Conservation (phyloP, 305 asterid species). For the Fraxinus velutina region DNA sequence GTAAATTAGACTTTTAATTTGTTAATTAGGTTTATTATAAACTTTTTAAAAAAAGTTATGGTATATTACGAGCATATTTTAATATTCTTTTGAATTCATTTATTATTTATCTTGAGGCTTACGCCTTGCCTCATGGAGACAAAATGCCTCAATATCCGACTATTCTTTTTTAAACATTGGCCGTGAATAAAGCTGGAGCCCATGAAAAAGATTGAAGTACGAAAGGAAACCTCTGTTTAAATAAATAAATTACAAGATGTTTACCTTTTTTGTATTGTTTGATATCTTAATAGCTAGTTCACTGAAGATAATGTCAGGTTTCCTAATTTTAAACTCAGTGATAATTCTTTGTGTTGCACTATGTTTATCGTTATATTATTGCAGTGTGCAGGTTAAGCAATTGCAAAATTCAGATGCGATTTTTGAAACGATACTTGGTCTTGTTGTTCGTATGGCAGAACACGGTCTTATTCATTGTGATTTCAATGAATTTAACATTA, state of each 20-base stretch:
- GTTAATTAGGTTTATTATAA: not conserved
- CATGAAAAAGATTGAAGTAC: not conserved
- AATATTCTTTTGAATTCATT: not conserved
- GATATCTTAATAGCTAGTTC: not conserved
- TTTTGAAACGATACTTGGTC: constrained; percentile 72
- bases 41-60: not conserved
- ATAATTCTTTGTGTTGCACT: not conserved
- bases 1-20: not conserved
- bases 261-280: not conserved
- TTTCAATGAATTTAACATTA: constrained; percentile 89
- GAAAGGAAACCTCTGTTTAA: not conserved
- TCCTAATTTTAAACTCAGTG: not conserved
- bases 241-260: not conserved
- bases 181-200: not conserved
- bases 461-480: constrained; percentile 96
- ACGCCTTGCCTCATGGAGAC: not conserved
- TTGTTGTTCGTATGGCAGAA: constrained; percentile 83
- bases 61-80: not conserved
- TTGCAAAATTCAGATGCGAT: constrained; percentile 71
- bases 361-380: constrained; percentile 18
- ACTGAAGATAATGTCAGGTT: not conserved
- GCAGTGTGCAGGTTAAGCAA: constrained; percentile 88
- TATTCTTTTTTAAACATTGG: not conserved
- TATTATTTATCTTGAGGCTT: not conserved
- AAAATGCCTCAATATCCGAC: not conserved